These are phyloP conservation scores for Apocynum venetum DNA, from an alignment of 257 asterid species.

Conservation along the genomic window DNA sequence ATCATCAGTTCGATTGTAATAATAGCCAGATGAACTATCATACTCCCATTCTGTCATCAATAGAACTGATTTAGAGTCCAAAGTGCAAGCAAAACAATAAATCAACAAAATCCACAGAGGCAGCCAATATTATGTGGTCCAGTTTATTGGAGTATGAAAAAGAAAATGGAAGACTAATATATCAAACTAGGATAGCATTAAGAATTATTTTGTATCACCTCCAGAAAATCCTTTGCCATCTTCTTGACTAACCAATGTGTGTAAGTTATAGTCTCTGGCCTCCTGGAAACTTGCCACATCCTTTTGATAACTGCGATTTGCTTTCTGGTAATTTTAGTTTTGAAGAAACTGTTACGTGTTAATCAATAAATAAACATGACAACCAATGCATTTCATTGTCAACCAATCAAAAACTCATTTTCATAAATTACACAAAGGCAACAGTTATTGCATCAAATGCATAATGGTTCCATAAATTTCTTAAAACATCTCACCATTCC, in stretches of 20 bases:
- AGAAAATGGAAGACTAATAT: neutral
- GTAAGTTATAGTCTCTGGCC: slow-evolving; percentile 64
- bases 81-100: neutral
- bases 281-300: slow-evolving; percentile 69
- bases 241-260: slow-evolving; percentile 45
- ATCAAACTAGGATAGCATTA: neutral
- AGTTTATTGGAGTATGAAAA: neutral
- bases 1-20: slow-evolving; percentile 51
- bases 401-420: neutral
- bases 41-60: slow-evolving; percentile 72
- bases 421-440: neutral
- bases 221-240: slow-evolving; percentile 52
- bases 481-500: neutral
- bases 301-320: slow-evolving; percentile 86
- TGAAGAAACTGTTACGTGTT: neutral
- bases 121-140: neutral
- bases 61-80: slow-evolving; percentile 3
- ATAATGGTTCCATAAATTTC: neutral
- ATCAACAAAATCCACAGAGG: slow-evolving; percentile 7
- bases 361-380: neutral
- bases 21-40: slow-evolving; percentile 77
- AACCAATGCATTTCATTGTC: neutral
- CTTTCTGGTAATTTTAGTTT: slow-evolving; percentile 59
- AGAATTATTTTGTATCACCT: slow-evolving; percentile 38
- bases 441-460: neutral